phyloP scores from a whole-genome alignment of 2,329 filamentous ascomycete species.

The Aureobasidium namibiae region DNA sequence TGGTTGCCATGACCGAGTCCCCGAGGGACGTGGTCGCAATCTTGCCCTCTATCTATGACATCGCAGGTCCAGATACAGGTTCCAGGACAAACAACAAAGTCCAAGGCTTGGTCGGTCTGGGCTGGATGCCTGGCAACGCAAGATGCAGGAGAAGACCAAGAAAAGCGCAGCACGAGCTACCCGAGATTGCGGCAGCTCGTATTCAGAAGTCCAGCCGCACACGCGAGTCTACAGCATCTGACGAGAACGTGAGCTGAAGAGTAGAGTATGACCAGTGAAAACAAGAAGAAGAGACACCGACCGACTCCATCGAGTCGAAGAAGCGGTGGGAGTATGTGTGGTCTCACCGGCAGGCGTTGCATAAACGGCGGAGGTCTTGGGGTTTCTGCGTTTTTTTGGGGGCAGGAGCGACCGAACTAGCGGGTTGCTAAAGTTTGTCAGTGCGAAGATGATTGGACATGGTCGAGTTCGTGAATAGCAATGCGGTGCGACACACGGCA shows the following conservation, averaged over 20 bases:
- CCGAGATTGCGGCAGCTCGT: not conserved
- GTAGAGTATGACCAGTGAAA: not conserved
- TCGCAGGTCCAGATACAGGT: not conserved
- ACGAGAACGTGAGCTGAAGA: not conserved
- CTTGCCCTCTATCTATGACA: not conserved
- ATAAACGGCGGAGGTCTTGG: not conserved
- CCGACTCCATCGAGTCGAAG: not conserved
- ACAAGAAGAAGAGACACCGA: not conserved
- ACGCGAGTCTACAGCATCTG: not conserved
- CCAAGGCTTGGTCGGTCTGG: not conserved
- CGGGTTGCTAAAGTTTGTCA: not conserved
- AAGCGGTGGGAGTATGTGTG: not conserved
- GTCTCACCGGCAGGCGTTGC: not conserved
- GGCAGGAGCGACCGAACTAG: not conserved
- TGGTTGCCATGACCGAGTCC: not conserved
- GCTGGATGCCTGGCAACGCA: slow-evolving; percentile 1
- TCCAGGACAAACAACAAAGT: not conserved
- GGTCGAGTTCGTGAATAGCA: not conserved
- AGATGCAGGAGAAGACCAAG: not conserved
- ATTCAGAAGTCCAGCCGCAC: not conserved
- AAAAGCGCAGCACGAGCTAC: not conserved
- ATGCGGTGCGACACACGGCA: not conserved
- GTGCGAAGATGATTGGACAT: not conserved
- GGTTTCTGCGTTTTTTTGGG: not conserved
- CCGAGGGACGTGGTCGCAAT: not conserved